These are phyloP conservation scores for Pyrrhoderma lamaoense DNA, from an alignment of 1,284 basidiomycete species.

Conservation along the genomic window DNA sequence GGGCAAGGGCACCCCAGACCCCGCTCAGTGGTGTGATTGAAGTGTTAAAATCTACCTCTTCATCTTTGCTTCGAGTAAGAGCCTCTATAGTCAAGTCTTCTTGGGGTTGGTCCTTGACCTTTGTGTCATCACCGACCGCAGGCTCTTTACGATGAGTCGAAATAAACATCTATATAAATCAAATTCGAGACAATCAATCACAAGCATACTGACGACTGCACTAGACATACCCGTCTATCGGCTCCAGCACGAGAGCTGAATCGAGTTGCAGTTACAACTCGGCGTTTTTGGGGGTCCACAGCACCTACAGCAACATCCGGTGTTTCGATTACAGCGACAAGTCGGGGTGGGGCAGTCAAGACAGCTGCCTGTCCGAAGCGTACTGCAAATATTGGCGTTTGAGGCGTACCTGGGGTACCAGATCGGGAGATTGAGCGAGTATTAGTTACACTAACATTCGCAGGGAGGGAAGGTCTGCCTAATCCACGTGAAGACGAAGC, in stretches of 20 bases:
- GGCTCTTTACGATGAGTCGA: constrained; percentile 62
- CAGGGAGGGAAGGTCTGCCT: constrained; percentile 10
- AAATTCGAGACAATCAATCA: constrained; percentile 10
- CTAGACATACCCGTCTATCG: constrained; percentile 65
- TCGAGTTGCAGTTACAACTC: constrained; percentile 78
- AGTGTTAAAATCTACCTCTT: constrained; percentile 49
- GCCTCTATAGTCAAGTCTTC: constrained; percentile 21
- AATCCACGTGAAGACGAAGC: constrained; percentile 6
- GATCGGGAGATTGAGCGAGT: constrained; percentile 12
- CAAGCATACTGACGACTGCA: too few relatives aligned
- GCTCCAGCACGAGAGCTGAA: constrained; percentile 78
- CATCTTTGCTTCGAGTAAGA: constrained; percentile 28
- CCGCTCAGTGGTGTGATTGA: constrained; percentile 56
- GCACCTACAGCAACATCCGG: constrained; percentile 78
- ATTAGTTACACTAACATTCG: background rate
- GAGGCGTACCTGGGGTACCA: constrained; percentile 17
- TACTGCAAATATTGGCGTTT: constrained; percentile 34
- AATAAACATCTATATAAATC: constrained; percentile 55
- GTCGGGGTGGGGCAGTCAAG: constrained; percentile 68
- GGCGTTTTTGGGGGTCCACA: constrained; percentile 70
- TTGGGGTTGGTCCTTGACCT: background rate
- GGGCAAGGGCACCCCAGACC: constrained; percentile 59
- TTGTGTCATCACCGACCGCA: background rate
- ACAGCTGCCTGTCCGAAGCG: constrained; percentile 61
- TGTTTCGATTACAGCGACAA: constrained; percentile 75